Base-by-base conservation (phyloP, 108 stramenopile genomes). In the Parietichytrium sp. region DNA sequence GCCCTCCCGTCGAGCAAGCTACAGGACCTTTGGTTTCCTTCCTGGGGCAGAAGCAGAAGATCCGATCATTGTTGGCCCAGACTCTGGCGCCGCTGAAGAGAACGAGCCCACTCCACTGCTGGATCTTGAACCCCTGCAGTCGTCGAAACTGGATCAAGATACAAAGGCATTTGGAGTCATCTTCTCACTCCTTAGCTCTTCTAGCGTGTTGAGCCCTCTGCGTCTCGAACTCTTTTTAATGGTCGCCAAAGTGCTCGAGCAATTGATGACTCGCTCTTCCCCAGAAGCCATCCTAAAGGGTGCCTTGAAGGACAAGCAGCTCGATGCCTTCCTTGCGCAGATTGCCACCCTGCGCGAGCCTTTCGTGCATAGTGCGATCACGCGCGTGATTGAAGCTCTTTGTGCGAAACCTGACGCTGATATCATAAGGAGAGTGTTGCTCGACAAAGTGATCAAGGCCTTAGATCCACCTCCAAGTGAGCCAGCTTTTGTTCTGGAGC, bases 221-320 rank as follows among this genome's bases (percentile, higher is more conserved):
- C 61, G 45, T 10, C 61, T 72, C 13, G 61, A 72, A 42, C 20
- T 72, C 16, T 72, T 72, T 38, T 42, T 72, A 8, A 27, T 72
- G 23, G 45, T 42, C 10, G 61, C 61, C 33, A 72, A 72, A 42
- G 61, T 72, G 8, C 61, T 72, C 20, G 61, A 72, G 42, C 61
- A 72, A 25, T n/a, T 72, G 8, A 42, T 45, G 33, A 42, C 29
- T 12, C 61, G 61, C 15, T 33, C 61, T 0, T 72, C 61, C 7
- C 2, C 1, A 0, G 61, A 72, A 27, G 45, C 38, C 20, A 20
- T 72, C 20, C 10, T n/a, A 20, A 10, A 10, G 16, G 61, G 61
- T 10, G 10, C 45, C 45, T 42, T 72, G n/a, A 42, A 72, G 25
- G 38, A 72, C 8, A n/a, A 33, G 38, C 38, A 45, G 1, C 45